Conservation (phyloP, 257 asterid species). For the Solanum virginianum region DNA sequence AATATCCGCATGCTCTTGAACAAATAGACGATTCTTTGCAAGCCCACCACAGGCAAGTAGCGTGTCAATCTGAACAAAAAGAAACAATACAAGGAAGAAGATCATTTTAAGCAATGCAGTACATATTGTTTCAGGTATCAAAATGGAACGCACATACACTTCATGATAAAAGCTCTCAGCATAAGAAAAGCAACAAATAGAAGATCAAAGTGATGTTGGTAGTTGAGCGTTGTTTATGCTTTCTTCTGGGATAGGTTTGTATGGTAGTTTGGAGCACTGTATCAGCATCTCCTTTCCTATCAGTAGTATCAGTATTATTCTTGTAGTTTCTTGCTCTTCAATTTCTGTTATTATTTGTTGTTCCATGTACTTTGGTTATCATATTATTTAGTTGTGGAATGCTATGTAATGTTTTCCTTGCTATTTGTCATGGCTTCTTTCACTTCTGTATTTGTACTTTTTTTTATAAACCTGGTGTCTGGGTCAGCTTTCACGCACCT, state of each 20-base stretch:
- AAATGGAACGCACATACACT: background rate
- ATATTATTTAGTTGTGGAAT: background rate
- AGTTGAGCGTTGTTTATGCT: background rate
- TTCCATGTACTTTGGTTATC: background rate
- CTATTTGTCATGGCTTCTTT: background rate
- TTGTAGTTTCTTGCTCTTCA: background rate
- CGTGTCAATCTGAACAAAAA: conserved; percentile 61
- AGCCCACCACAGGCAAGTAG: conserved; percentile 96
- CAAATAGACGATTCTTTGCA: conserved; percentile 59
- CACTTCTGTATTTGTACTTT: too few species aligned
- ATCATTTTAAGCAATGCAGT: background rate
- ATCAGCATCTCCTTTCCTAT: background rate
- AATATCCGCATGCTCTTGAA: conserved; percentile 94
- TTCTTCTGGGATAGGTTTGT: background rate
- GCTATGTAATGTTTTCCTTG: background rate
- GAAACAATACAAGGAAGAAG: background rate
- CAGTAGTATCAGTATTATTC: background rate
- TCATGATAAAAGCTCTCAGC: background rate
- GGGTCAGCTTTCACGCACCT: too few species aligned
- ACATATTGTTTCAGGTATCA: background rate
- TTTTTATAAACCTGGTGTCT: too few species aligned
- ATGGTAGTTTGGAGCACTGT: background rate
- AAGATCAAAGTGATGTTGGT: background rate
- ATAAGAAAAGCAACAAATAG: background rate
- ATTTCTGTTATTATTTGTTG: background rate